Evolutionary conservation across 192 early-diverging fungal species (phyloP).

Genomic region (Linnemannia schmuckeri): DNA sequence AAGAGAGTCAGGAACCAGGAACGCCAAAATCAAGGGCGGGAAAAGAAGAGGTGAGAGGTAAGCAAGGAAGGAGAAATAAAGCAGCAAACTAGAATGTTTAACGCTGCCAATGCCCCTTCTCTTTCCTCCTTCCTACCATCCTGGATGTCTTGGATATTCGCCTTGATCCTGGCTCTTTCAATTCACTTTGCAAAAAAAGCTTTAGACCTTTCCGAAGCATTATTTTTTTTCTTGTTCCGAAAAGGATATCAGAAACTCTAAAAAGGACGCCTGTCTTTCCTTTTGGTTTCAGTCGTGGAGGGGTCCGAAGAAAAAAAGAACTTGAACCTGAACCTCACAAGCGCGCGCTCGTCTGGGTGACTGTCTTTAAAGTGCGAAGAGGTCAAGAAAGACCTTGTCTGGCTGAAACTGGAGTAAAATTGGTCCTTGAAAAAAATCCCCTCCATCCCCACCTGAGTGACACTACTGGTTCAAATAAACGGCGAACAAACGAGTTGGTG

Average conservation of each 20-base stretch:
- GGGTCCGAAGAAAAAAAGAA: not conserved
- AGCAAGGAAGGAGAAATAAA: not conserved
- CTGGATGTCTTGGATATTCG: not conserved
- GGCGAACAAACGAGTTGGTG: not conserved
- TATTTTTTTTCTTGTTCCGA: not conserved
- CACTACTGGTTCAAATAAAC: not conserved
- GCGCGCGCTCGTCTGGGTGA: not conserved
- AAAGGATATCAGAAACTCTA: not conserved
- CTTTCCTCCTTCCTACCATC: not conserved
- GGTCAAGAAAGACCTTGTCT: not conserved
- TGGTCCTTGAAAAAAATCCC: not conserved
- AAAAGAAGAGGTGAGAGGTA: not conserved
- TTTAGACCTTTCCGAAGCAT: not conserved
- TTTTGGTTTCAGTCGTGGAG: not conserved
- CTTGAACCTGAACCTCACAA: not conserved
- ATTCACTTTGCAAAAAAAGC: not conserved
- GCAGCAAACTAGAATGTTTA: not conserved
- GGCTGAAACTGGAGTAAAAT: slow-evolving; percentile 2
- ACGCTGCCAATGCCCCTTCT: not conserved
- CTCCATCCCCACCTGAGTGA: not conserved
- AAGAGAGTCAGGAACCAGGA: not conserved
- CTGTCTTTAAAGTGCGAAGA: not conserved
- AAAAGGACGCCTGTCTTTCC: not conserved
- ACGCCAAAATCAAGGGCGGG: not conserved
- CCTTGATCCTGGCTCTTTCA: not conserved